phyloP scores from a whole-genome alignment of 352 stramenopile species.

The Phytophthora europaea region DNA sequence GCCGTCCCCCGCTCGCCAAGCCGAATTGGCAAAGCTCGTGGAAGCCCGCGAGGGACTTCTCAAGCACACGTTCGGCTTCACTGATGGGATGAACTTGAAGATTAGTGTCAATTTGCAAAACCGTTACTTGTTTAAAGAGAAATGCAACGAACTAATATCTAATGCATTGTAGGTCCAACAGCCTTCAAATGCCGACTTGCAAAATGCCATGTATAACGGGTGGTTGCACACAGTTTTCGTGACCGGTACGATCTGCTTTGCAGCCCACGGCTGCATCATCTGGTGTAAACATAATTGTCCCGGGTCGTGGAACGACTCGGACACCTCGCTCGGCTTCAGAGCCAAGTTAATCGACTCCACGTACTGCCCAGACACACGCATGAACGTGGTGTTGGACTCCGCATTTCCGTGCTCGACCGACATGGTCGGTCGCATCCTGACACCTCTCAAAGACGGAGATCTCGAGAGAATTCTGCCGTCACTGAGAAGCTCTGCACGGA shows the following conservation, averaged over 20 bases:
- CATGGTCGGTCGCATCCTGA: slow-evolving; percentile 6
- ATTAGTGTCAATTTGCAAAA: background rate
- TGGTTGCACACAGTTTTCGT: slow-evolving; percentile 16
- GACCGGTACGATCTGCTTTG: slow-evolving; percentile 19
- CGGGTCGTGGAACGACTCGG: slow-evolving; percentile 4
- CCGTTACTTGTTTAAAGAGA: background rate
- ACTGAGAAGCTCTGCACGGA: background rate
- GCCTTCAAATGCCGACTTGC: slow-evolving; percentile 4
- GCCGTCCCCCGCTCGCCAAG: slow-evolving; percentile 6
- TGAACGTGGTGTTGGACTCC: slow-evolving; percentile 6
- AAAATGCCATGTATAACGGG: background rate
- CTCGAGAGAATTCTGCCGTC: background rate
- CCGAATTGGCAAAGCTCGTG: slow-evolving; percentile 16
- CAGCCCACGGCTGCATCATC: slow-evolving; percentile 13
- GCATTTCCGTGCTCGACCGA: slow-evolving; percentile 6
- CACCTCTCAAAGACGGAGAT: slow-evolving; percentile 6
- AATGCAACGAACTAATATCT: too few relatives aligned
- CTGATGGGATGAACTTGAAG: slow-evolving; percentile 9
- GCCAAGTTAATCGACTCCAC: background rate
- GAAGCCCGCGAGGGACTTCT: slow-evolving; percentile 32
- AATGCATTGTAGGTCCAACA: slow-evolving; percentile 4
- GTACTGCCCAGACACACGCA: background rate
- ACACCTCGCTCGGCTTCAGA: background rate
- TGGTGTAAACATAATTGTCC: slow-evolving; percentile 27
- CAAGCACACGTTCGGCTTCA: slow-evolving; percentile 29